Evolutionary conservation across 495 filamentous ascomycete species (phyloP).

Genomic region (Cercophora samala): DNA sequence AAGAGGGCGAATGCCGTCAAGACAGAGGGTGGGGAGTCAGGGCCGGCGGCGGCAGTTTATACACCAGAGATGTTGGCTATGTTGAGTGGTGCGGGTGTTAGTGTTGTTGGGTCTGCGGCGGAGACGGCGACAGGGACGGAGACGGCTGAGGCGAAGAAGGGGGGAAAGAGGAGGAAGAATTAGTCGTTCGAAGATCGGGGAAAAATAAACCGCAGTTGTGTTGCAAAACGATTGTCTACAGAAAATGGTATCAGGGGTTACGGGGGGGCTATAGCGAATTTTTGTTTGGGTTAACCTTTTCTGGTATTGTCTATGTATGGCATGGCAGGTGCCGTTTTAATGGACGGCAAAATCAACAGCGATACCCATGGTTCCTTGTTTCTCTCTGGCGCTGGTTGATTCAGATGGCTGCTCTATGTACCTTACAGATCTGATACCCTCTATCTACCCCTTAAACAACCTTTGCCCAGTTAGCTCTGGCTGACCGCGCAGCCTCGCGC

Average conservation of each 20-base stretch:
- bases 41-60: conserved; percentile 21
- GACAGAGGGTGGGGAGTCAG: conserved; percentile 14
- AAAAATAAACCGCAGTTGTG: neutral
- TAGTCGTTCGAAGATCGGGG: conserved; percentile 19
- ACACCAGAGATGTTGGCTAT: conserved; percentile 43
- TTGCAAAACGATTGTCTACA: neutral
- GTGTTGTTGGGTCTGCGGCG: conserved; percentile 26
- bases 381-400: neutral
- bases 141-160: conserved; percentile 35
- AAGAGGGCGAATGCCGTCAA: conserved; percentile 42
- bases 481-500: conserved; percentile 38
- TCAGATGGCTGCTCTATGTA: neutral
- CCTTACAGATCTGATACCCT: neutral
- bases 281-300: neutral
- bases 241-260: neutral
- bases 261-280: neutral
- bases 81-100: conserved; percentile 34
- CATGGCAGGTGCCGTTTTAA: neutral
- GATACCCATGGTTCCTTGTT: neutral
- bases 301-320: neutral
- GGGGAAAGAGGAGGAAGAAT: conserved; percentile 46
- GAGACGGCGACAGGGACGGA: conserved; percentile 29
- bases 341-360: neutral
- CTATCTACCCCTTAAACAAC: conserved; percentile 19
- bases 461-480: conserved; percentile 42